A percentile compares a stretch with the other conserved stretches of the same genome.
Evolutionary conservation across 768 basidiomycete species (phyloP).

Genomic region (Pleurotus giganteus): DNA sequence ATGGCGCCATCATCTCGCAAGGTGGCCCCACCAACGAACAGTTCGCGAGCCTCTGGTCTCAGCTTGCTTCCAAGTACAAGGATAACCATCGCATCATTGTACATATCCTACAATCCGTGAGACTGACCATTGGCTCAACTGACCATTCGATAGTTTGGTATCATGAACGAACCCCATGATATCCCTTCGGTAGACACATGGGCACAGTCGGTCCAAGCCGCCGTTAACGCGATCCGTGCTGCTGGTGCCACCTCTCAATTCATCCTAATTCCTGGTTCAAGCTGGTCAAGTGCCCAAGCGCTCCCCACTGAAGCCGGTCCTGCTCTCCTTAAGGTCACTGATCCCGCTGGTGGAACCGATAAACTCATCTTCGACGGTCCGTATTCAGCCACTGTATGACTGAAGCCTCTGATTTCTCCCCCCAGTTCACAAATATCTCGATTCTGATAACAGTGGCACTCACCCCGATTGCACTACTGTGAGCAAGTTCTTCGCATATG

Average conservation of each 20-base stretch:
- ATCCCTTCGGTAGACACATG: conserved; percentile 39
- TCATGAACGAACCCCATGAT: conserved; percentile 66
- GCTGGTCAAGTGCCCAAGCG: conserved; percentile 25
- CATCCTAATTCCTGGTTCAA: conserved; percentile 51
- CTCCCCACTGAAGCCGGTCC: conserved; percentile 45
- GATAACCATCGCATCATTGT: conserved; percentile 39
- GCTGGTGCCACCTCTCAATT: conserved; percentile 53
- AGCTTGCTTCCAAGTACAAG: conserved; percentile 48
- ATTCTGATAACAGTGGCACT: conserved; percentile 47
- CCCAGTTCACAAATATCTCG: conserved; percentile 58
- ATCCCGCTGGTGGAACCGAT: conserved; percentile 37
- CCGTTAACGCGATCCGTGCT: conserved; percentile 57
- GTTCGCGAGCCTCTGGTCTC: conserved; percentile 51
- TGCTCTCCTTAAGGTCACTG: conserved; percentile 37
- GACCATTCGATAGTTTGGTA: conserved; percentile 21
- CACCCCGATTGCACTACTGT: conserved; percentile 31
- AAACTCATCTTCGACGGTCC: conserved; percentile 50
- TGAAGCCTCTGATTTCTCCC: not conserved
- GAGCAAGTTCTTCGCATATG: not conserved
- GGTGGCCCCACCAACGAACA: conserved; percentile 54
- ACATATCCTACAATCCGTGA: conserved; percentile 23
- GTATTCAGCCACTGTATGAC: not conserved
- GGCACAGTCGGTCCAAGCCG: conserved; percentile 49
- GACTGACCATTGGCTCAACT: not conserved
- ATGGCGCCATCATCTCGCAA: conserved; percentile 53